phyloP scores from a whole-genome alignment of 495 filamentous ascomycete species.

The Bathelium albidoporum region DNA sequence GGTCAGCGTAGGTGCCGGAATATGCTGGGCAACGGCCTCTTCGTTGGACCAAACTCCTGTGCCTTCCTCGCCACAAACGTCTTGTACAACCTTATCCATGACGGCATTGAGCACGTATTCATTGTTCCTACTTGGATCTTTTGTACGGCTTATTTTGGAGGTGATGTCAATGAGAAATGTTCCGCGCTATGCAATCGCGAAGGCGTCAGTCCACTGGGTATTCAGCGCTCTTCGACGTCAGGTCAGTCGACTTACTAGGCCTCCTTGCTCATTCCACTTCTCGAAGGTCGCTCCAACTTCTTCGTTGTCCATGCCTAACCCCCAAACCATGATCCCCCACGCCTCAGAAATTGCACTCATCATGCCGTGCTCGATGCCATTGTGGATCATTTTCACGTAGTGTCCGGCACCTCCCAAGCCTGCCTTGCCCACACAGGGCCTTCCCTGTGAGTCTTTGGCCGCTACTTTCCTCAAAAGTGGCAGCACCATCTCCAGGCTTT shows the following conservation, averaged over 20 bases:
- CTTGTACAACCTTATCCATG: conserved; percentile 69
- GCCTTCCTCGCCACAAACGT: conserved; percentile 56
- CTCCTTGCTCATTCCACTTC: conserved; percentile 49
- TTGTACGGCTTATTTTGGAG: conserved; percentile 48
- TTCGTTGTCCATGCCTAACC: conserved; percentile 50
- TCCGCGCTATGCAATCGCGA: conserved; percentile 6
- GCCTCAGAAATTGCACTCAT: conserved; percentile 50
- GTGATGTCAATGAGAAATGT: conserved; percentile 58
- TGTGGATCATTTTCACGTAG: conserved; percentile 72
- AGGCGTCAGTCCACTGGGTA: neutral
- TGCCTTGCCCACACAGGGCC: conserved; percentile 51
- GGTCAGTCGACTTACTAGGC: conserved; percentile 30
- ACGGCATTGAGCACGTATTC: conserved; percentile 52
- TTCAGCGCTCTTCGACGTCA: neutral
- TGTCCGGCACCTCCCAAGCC: conserved; percentile 57
- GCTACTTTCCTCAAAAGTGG: conserved; percentile 53
- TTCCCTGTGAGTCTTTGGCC: conserved; percentile 48
- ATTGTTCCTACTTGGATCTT: conserved; percentile 24
- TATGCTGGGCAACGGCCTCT: conserved; percentile 52
- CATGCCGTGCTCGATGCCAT: conserved; percentile 69
- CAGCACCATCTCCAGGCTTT: conserved; percentile 48
- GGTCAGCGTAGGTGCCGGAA: conserved; percentile 55
- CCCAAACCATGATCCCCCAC: conserved; percentile 53
- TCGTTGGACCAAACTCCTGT: conserved; percentile 56
- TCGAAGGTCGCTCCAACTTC: conserved; percentile 53